Conservation (phyloP, 352 stramenopile species). For the Globisporangium nunn region DNA sequence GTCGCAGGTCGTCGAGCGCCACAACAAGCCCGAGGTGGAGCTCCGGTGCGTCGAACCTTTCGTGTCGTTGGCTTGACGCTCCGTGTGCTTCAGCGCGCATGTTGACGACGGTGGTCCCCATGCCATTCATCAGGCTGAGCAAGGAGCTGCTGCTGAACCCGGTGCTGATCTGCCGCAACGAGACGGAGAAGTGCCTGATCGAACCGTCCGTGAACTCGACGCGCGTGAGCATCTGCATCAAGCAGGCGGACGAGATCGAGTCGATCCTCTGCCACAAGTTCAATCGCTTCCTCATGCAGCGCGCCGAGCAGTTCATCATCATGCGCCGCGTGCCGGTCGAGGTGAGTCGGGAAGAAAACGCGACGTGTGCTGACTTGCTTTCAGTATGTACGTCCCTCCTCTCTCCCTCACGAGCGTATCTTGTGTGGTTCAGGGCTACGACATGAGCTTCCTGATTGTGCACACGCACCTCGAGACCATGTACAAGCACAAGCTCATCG, state of each 20-base stretch:
- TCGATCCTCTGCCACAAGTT: conserved; percentile 94
- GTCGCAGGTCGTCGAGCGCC: conserved; percentile 93
- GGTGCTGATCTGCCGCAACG: conserved; percentile 91
- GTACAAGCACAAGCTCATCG: conserved; percentile 96
- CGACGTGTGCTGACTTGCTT: background rate
- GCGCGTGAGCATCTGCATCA: conserved; percentile 93
- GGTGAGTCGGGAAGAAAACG: conserved; percentile 9
- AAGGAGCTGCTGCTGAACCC: conserved; percentile 93
- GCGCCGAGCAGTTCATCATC: conserved; percentile 93
- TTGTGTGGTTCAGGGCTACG: conserved; percentile 64
- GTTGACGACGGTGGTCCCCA: background rate
- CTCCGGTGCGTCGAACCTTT: conserved; percentile 45
- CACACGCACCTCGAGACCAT: conserved; percentile 92
- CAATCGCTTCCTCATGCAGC: conserved; percentile 94
- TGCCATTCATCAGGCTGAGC: conserved; percentile 48
- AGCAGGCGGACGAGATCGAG: conserved; percentile 93
- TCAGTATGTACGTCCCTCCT: background rate
- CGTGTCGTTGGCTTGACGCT: too few relatives aligned
- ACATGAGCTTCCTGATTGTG: conserved; percentile 95
- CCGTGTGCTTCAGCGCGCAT: background rate
- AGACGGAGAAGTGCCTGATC: conserved; percentile 92
- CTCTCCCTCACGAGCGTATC: background rate
- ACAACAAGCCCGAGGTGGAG: conserved; percentile 96
- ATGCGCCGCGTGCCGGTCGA: conserved; percentile 89
- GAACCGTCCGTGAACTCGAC: conserved; percentile 95